These are phyloP conservation scores for Ustilago cynodontis DNA, from an alignment of 1,284 basidiomycete genomes.

Conservation along the genomic window DNA sequence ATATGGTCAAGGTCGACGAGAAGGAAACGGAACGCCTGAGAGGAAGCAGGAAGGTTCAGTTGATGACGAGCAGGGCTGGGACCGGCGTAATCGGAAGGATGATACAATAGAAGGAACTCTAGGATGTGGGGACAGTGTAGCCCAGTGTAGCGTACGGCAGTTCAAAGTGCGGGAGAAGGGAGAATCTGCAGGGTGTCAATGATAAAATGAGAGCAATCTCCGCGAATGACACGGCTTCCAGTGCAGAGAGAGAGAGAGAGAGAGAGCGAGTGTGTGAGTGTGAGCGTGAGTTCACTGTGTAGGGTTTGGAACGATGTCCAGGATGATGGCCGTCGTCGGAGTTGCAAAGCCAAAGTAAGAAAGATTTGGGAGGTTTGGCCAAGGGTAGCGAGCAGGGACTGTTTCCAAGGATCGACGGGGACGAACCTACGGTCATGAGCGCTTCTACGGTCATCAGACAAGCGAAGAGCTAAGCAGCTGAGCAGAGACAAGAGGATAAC, in stretches of 20 bases:
- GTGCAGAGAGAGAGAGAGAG: background rate
- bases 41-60: background rate
- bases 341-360: constrained; percentile 14
- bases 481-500: too few relatives aligned
- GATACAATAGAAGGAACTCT: background rate
- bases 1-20: background rate
- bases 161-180: background rate
- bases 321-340: constrained; percentile 27
- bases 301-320: background rate
- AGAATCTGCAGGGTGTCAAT: constrained; percentile 2
- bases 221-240: too few relatives aligned
- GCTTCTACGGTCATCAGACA: background rate
- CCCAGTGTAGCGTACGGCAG: background rate
- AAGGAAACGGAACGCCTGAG: background rate
- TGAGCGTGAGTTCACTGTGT: background rate
- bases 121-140: too few relatives aligned
- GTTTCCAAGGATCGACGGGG: constrained; percentile 9
- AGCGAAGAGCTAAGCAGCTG: too few relatives aligned
- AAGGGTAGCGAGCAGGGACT: background rate
- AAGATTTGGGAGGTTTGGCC: background rate
- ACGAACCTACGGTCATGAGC: background rate
- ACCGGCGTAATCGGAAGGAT: constrained; percentile 15
- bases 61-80: constrained; percentile 4
- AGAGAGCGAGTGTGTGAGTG: too few relatives aligned
- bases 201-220: background rate